These are phyloP conservation scores for Cryptosporidium ryanae DNA, from an alignment of 169 alveolate genomes.

Conservation along the genomic window DNA sequence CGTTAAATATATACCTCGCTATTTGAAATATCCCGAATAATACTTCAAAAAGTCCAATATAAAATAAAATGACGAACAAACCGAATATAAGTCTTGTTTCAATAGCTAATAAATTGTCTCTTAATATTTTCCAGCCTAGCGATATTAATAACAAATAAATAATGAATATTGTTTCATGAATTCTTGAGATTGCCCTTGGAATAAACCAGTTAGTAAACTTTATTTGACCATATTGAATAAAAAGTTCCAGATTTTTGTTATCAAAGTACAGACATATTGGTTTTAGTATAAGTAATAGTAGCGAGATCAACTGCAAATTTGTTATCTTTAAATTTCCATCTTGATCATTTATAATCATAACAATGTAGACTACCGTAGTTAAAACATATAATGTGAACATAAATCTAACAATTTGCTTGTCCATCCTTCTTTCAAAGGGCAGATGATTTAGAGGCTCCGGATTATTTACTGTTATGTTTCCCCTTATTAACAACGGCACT, in stretches of 20 bases:
- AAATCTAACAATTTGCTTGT: conserved; percentile 8
- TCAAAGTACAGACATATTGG: conserved; percentile 50
- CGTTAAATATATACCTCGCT: conserved; percentile 60
- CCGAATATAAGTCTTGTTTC: conserved; percentile 44
- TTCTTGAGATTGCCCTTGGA: conserved; percentile 53
- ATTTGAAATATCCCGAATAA: conserved; percentile 48
- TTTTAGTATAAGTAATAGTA: conserved; percentile 13
- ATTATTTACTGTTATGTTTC: conserved; percentile 18
- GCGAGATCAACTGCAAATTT: conserved; percentile 14
- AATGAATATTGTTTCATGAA: conserved; percentile 26
- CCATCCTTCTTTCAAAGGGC: conserved; percentile 67
- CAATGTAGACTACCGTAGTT: conserved; percentile 18
- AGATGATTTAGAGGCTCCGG: conserved; percentile 65
- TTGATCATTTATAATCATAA: conserved; percentile 12
- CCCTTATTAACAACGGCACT: conserved; percentile 41
- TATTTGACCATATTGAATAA: conserved; percentile 33
- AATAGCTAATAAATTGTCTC: conserved; percentile 48
- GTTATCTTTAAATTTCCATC: background rate
- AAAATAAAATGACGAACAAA: conserved; percentile 21
- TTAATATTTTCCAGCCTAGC: conserved; percentile 66
- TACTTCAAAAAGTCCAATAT: conserved; percentile 46
- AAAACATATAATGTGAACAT: conserved; percentile 40
- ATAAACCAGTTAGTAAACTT: conserved; percentile 44
- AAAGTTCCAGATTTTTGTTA: conserved; percentile 1
- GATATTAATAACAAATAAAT: conserved; percentile 59